Conservation (phyloP, 208 protist genomes). For the Baffinella frigidus region DNA sequence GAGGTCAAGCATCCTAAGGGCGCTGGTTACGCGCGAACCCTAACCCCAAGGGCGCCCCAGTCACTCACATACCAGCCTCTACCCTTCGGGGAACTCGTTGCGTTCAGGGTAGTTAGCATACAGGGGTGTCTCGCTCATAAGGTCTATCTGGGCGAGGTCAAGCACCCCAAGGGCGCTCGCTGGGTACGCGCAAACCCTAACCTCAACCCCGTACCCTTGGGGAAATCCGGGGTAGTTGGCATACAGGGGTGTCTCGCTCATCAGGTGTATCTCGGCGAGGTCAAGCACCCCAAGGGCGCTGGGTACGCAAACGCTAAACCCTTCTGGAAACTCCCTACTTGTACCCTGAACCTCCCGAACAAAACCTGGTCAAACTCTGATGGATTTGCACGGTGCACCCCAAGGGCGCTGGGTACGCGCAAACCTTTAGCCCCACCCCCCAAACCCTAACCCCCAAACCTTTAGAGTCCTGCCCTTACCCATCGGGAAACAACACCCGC, state of each 20-base stretch:
- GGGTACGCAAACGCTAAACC: not conserved
- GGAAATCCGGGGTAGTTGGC: no score
- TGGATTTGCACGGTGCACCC: not conserved
- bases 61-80: no score
- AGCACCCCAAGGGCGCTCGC: conserved; percentile 3
- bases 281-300: not conserved
- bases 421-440: no score
- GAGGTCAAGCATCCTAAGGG: not conserved
- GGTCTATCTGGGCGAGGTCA: not conserved
- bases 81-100: no score
- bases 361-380: not conserved
- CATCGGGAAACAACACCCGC: no score
- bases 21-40: not conserved
- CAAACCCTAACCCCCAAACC: no score
- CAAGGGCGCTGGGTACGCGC: not conserved
- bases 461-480: no score
- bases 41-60: no score
- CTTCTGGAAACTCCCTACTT: no score
- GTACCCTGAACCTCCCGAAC: no score
- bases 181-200: not conserved
- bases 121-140: not conserved
- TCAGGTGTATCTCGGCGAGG: not conserved
- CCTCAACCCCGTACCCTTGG: no score
- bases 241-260: not conserved
- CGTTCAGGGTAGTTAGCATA: no score